A percentile compares a stretch with the other conserved stretches of the same genome.
Conservation (phyloP, 2,329 filamentous ascomycete genomes). For the Penicillium janthinellum region DNA sequence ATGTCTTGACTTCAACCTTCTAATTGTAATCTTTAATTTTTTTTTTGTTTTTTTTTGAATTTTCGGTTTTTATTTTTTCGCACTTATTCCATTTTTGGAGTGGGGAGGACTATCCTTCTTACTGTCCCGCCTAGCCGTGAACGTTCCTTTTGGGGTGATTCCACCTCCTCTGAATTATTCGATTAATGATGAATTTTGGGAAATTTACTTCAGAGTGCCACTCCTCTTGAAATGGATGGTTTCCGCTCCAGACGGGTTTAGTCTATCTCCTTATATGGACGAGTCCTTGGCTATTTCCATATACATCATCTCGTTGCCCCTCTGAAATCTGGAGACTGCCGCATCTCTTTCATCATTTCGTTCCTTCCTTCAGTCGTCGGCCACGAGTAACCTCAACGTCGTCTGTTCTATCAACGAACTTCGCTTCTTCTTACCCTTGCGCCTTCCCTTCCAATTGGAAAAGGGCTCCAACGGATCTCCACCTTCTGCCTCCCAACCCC, state of each 20-base stretch:
- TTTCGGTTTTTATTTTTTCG: constrained; percentile 8
- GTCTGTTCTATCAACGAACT: neutral
- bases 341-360: constrained; percentile 14
- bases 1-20: constrained; percentile 42
- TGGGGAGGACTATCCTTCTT: neutral
- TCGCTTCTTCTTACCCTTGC: neutral
- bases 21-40: constrained; percentile 21
- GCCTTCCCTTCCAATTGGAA: constrained; percentile 4
- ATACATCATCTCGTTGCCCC: constrained; percentile 27
- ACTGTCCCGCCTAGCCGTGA: constrained; percentile 16
- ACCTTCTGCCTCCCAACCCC: neutral
- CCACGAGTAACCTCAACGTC: neutral
- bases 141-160: constrained; percentile 11
- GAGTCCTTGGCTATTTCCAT: constrained; percentile 26
- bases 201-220: constrained; percentile 15
- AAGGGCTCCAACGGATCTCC: neutral
- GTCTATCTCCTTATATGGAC: constrained; percentile 23
- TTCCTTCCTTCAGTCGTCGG: constrained; percentile 7
- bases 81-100: constrained; percentile 37
- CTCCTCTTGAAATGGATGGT: constrained; percentile 13
- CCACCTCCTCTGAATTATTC: constrained; percentile 13
- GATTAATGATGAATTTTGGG: neutral
- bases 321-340: constrained; percentile 12
- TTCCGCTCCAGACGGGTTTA: constrained; percentile 20
- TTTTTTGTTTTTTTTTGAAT: constrained; percentile 32